phyloP scores from a whole-genome alignment of 768 basidiomycete genomes.

The Boletellus emodensis region DNA sequence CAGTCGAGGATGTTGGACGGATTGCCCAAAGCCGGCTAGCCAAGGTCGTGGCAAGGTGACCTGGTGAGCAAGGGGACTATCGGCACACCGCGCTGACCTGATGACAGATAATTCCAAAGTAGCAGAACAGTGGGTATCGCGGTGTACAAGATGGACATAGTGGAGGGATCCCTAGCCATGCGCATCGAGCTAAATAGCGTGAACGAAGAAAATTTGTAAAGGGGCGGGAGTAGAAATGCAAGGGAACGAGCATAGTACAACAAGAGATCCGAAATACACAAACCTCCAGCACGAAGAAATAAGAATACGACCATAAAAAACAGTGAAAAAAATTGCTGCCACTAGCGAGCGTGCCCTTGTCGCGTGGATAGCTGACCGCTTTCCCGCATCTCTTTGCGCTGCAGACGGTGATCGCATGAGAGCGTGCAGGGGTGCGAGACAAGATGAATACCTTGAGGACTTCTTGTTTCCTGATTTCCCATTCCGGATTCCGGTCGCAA shows the following conservation, averaged over 20 bases:
- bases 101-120: not conserved
- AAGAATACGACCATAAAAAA: constrained; percentile 31
- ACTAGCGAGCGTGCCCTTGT: constrained; percentile 9
- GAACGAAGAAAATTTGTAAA: not conserved
- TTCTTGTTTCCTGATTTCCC: constrained; percentile 52
- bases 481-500: constrained; percentile 55
- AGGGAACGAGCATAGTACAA: constrained; percentile 22
- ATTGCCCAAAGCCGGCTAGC: constrained; percentile 72
- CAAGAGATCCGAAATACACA: constrained; percentile 18
- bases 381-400: constrained; percentile 32
- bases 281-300: constrained; percentile 20
- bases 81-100: not conserved
- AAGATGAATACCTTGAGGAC: constrained; percentile 44
- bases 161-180: constrained; percentile 2
- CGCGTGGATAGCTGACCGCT: constrained; percentile 20
- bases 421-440: not conserved
- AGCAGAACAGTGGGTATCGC: constrained; percentile 4
- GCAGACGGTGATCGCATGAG: constrained; percentile 8
- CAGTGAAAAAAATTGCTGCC: not conserved
- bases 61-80: not conserved
- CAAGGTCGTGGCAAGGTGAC: constrained; percentile 18
- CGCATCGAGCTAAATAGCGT: constrained; percentile 8
- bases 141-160: constrained; percentile 10
- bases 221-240: constrained; percentile 5
- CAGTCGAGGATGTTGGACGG: constrained; percentile 64